Percentiles rank a stretch among this genome's conserved stretches.
Evolutionary conservation across 2,329 filamentous ascomycete species (phyloP).

Genomic region (Aureobasidium zeae): DNA sequence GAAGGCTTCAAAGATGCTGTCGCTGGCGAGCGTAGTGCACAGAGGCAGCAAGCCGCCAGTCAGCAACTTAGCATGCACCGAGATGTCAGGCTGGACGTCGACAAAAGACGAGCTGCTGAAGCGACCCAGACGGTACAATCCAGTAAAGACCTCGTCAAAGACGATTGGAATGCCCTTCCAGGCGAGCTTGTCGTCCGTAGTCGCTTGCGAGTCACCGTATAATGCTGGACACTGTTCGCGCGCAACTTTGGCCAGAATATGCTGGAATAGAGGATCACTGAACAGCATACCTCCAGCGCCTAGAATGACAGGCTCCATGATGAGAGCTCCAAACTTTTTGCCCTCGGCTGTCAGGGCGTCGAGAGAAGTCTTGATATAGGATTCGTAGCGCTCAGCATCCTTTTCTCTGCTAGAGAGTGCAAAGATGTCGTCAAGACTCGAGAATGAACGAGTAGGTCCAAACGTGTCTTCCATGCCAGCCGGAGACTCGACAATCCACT

Average conservation of each 20-base stretch:
- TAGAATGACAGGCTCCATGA: constrained; percentile 71
- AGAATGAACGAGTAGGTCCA: constrained; percentile 37
- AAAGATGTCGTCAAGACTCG: constrained; percentile 50
- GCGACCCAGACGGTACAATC: constrained; percentile 69
- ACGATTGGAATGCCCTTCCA: constrained; percentile 72
- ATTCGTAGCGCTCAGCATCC: constrained; percentile 46
- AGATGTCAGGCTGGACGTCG: constrained; percentile 59
- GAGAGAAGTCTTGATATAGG: constrained; percentile 50
- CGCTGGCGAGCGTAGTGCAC: constrained; percentile 64
- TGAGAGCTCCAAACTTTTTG: constrained; percentile 63
- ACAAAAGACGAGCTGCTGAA: constrained; percentile 64
- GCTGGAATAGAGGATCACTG: constrained; percentile 74
- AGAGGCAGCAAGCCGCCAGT: constrained; percentile 73
- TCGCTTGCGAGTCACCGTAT: not conserved
- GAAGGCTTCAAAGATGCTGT: constrained; percentile 65
- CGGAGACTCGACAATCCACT: constrained; percentile 56
- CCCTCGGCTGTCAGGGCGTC: constrained; percentile 47
- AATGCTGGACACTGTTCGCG: constrained; percentile 32
- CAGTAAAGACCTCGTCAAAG: constrained; percentile 83
- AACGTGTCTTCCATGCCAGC: constrained; percentile 39
- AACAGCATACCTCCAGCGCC: constrained; percentile 80
- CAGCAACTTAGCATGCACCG: constrained; percentile 73
- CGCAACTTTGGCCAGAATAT: constrained; percentile 57
- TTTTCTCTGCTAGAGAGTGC: constrained; percentile 41
- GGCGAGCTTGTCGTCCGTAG: constrained; percentile 17